phyloP scores from a whole-genome alignment of 768 basidiomycete species.

The Mycena polygramma region DNA sequence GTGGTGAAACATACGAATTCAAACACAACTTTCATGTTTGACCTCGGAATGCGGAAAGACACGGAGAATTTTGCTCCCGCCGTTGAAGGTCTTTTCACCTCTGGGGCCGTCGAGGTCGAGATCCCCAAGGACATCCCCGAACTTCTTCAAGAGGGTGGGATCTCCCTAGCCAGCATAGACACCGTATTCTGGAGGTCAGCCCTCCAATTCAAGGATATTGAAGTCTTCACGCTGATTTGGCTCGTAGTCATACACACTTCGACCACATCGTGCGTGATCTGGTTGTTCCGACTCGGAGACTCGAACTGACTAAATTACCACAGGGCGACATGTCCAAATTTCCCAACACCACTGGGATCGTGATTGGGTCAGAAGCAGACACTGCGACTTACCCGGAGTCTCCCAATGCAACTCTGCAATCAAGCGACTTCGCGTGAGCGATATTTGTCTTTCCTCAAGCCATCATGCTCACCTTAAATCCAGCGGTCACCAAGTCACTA shows the following conservation, averaged over 20 bases:
- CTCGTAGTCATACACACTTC: conserved; percentile 20
- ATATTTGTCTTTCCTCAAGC: no score
- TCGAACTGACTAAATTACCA: no score
- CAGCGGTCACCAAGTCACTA: conserved; percentile 31
- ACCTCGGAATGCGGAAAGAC: conserved; percentile 33
- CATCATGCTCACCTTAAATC: not conserved
- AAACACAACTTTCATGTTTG: conserved; percentile 30
- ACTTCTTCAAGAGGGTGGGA: conserved; percentile 25
- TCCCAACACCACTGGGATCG: conserved; percentile 28
- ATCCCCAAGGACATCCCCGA: conserved; percentile 21
- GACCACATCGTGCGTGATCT: no score
- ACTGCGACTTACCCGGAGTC: conserved; percentile 23
- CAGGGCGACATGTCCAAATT: conserved; percentile 39
- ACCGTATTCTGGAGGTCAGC: conserved; percentile 34
- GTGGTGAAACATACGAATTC: conserved; percentile 23
- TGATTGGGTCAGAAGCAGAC: conserved; percentile 32
- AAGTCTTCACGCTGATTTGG: no score
- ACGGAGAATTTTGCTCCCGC: conserved; percentile 18
- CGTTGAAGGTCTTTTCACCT: not conserved
- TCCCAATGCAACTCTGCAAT: conserved; percentile 20
- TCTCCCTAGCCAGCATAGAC: conserved; percentile 26
- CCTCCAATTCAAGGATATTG: no score
- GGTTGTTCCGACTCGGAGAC: no score
- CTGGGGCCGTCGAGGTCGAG: not conserved
- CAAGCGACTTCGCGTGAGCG: conserved; percentile 35